phyloP scores from a whole-genome alignment of 805 yeast species.

The Cyberlindnera bimundalis region DNA sequence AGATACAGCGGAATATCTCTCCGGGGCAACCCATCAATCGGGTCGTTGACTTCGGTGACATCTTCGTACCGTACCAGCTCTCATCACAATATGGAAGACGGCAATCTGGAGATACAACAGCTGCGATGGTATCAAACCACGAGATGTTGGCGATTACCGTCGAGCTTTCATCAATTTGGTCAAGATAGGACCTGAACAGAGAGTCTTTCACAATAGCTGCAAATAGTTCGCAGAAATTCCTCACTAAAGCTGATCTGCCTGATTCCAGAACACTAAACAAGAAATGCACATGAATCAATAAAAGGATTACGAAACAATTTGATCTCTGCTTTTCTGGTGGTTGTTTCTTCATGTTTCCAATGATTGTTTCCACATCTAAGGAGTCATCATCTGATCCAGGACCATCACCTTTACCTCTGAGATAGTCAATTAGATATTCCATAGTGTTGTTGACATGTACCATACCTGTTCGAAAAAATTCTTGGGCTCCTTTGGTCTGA shows the following conservation, averaged over 20 bases:
- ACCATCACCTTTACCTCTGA: slow-evolving; percentile 29
- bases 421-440: slow-evolving; percentile 48
- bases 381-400: slow-evolving; percentile 16
- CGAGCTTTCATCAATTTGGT: slow-evolving; percentile 46
- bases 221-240: slow-evolving; percentile 47
- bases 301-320: slow-evolving; percentile 45
- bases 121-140: slow-evolving; percentile 58
- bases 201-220: slow-evolving; percentile 46
- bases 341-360: slow-evolving; percentile 34
- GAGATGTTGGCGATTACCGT: slow-evolving; percentile 48
- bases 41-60: slow-evolving; percentile 43
- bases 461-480: slow-evolving; percentile 49
- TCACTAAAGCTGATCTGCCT: slow-evolving; percentile 49
- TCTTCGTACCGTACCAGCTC: slow-evolving; percentile 48
- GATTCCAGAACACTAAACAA: slow-evolving; percentile 51
- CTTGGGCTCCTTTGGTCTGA: slow-evolving; percentile 49
- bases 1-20: slow-evolving; percentile 46
- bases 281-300: slow-evolving; percentile 51
- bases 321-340: slow-evolving; percentile 34
- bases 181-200: slow-evolving; percentile 40
- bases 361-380: slow-evolving; percentile 33
- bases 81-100: slow-evolving; percentile 51
- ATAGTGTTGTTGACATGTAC: slow-evolving; percentile 53
- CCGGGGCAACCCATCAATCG: slow-evolving; percentile 61
- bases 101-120: slow-evolving; percentile 54